A percentile compares a stretch with the other conserved stretches of the same genome.
Evolutionary conservation across 1,284 basidiomycete genomes (phyloP).

Genomic region (Pseudozyma sp.): DNA sequence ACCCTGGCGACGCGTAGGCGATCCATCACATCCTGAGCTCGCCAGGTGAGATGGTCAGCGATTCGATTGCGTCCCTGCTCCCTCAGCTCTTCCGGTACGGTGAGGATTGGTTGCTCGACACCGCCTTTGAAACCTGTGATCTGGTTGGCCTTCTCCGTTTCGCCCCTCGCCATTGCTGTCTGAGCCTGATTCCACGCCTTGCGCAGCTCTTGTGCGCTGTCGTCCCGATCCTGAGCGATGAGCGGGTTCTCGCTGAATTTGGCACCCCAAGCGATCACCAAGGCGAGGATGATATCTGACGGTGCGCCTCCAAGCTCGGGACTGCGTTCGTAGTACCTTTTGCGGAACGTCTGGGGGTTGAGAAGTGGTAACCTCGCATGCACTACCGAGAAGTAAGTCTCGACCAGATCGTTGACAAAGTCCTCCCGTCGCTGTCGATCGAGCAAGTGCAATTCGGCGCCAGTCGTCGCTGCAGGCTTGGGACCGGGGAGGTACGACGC

Average conservation of each 20-base stretch:
- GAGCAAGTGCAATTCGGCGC: conserved; percentile 46
- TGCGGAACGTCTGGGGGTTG: conserved; percentile 47
- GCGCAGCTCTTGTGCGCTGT: conserved; percentile 70
- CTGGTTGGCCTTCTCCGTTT: conserved; percentile 40
- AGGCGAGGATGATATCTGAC: conserved; percentile 82
- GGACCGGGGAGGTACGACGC: conserved; percentile 31
- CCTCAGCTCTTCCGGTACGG: conserved; percentile 41
- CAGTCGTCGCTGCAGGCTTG: conserved; percentile 45
- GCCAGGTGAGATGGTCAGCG: conserved; percentile 79
- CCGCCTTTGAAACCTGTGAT: conserved; percentile 51
- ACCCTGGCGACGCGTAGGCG: conserved; percentile 83
- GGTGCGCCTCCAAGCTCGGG: conserved; percentile 47
- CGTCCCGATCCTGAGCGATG: conserved; percentile 80
- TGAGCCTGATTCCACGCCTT: conserved; percentile 42
- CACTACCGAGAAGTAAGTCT: conserved; percentile 58
- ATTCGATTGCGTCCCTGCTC: conserved; percentile 77
- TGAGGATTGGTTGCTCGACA: conserved; percentile 48
- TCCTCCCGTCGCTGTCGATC: conserved; percentile 46
- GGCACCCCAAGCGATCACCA: conserved; percentile 89
- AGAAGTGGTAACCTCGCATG: conserved; percentile 55
- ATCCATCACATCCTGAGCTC: conserved; percentile 73
- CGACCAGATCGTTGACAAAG: conserved; percentile 54
- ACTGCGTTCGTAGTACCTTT: conserved; percentile 41
- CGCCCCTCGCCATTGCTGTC: conserved; percentile 40
- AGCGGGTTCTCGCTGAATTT: conserved; percentile 89